Evolutionary conservation across 768 basidiomycete genomes (phyloP), one percentile per base, ranked within the genome.

Genomic region (Sarcodon sp.): DNA sequence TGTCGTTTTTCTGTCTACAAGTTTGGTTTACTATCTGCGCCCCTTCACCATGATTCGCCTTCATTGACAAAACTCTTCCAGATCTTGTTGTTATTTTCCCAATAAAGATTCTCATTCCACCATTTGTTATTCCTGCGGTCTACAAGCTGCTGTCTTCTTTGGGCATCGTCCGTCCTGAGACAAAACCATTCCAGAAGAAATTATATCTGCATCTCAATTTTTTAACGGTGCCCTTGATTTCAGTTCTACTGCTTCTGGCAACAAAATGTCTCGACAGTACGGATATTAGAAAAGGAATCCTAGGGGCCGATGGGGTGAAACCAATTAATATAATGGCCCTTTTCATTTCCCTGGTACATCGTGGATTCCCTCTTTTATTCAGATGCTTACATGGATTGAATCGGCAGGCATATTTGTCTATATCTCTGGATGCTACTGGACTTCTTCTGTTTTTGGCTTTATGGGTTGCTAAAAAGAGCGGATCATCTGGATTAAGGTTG

Each of bases 271-370:
- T 66, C 35, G 56, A 69, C 47, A 49, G 59, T 0, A 31, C 53
- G 0, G 76, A 73, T 8, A 72, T 94, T 35, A 72, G 81, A 12
- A 65, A 76, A 50, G 93, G 93, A 1, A 88, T 94, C 46, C 78
- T 93, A 9, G 85, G 85, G 6, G 69, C 72, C 0, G 81, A 82
- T 50, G 83, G 83, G 3, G 75, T 97, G 21, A 77, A 85, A 54
- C 93, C 93, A 0, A 87, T 92, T 58, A 88, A 96, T 60, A 92
- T 98, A 53, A 77, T 98, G 61, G 87, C 89, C 21, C 67, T 98
- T 1, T 97, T 98, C 66, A 80, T 90, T 55, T 88, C 86, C 3
- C 70, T 96, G 44, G 90, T 64, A 38, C 68, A 11, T 7, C 41
- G 21, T 3, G 6, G 18, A 15, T 1, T 10, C 15, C 16, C 34